Conservation (phyloP, 106 monocot genomes). For the Hemerocallis citrina region DNA sequence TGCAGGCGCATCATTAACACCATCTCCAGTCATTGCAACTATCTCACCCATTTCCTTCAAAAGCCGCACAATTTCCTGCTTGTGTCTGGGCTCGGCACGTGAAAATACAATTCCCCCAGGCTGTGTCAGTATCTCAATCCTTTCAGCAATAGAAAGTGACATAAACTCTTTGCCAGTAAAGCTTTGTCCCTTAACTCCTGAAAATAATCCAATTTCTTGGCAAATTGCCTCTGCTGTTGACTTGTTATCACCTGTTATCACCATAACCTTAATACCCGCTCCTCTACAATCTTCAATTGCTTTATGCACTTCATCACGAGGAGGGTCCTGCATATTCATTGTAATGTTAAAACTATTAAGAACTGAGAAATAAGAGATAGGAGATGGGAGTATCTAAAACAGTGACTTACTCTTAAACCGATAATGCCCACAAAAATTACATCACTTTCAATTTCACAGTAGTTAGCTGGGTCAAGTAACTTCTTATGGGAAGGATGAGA, state of each 20-base stretch:
- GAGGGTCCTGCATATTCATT: conserved; percentile 40
- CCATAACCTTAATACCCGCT: conserved; percentile 58
- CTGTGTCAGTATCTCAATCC: conserved; percentile 31
- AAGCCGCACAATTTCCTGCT: conserved; percentile 63
- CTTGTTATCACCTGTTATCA: conserved; percentile 74
- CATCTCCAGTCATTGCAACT: conserved; percentile 80
- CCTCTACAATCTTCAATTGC: conserved; percentile 60
- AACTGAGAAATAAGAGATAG: background rate
- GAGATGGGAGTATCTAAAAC: background rate
- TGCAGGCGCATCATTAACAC: conserved; percentile 73
- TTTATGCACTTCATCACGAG: conserved; percentile 56
- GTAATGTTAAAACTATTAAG: background rate
- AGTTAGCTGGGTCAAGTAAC: conserved; percentile 58
- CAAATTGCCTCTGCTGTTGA: conserved; percentile 72
- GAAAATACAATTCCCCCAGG: conserved; percentile 45
- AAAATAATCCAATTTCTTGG: conserved; percentile 50
- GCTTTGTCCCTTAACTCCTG: conserved; percentile 23
- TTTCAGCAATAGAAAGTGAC: conserved; percentile 15
- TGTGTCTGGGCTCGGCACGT: conserved; percentile 56
- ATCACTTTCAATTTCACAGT: conserved; percentile 47
- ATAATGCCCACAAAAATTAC: conserved; percentile 53
- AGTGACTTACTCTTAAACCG: conserved; percentile 40
- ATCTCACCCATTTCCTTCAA: conserved; percentile 59
- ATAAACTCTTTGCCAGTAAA: conserved; percentile 64
- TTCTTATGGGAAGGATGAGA: conserved; percentile 50